Evolutionary conservation across 306 rosid genomes (phyloP).

Genomic region (Ceratonia siliqua): DNA sequence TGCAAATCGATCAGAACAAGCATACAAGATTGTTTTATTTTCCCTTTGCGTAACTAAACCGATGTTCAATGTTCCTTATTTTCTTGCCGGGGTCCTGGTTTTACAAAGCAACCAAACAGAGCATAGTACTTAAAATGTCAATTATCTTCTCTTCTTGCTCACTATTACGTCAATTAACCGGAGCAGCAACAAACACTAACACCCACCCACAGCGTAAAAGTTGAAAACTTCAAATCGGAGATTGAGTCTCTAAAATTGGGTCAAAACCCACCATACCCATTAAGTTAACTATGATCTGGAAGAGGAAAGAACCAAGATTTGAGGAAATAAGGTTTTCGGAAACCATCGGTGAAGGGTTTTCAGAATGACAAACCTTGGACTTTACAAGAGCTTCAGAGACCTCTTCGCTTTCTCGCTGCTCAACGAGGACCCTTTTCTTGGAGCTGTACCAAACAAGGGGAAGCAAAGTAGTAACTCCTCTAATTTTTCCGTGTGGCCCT

Average conservation of each 20-base stretch:
- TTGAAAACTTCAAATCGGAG: constrained; percentile 8
- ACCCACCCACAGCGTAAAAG: constrained; percentile 14
- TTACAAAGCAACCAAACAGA: background rate
- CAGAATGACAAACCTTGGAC: constrained; percentile 75
- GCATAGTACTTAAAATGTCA: background rate
- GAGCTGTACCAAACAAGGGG: background rate
- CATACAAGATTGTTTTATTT: background rate
- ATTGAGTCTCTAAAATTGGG: background rate
- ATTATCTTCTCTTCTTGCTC: background rate
- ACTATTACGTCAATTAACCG: background rate
- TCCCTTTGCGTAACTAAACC: background rate
- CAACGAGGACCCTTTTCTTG: constrained; percentile 10
- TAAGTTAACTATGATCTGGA: constrained; percentile 31
- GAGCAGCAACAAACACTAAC: background rate
- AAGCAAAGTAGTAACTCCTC: constrained; percentile 21
- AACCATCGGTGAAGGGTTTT: background rate
- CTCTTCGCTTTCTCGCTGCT: constrained; percentile 26
- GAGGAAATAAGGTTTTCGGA: constrained; percentile 33
- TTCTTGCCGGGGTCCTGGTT: background rate
- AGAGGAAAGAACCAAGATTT: background rate
- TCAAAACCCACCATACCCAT: constrained; percentile 3
- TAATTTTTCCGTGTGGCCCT: constrained; percentile 13
- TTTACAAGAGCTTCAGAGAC: constrained; percentile 42
- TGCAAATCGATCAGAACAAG: background rate
- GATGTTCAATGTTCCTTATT: background rate